phyloP scores from a whole-genome alignment of 176 grass and related monocot genomes.

The Rhynchospora pubera region DNA sequence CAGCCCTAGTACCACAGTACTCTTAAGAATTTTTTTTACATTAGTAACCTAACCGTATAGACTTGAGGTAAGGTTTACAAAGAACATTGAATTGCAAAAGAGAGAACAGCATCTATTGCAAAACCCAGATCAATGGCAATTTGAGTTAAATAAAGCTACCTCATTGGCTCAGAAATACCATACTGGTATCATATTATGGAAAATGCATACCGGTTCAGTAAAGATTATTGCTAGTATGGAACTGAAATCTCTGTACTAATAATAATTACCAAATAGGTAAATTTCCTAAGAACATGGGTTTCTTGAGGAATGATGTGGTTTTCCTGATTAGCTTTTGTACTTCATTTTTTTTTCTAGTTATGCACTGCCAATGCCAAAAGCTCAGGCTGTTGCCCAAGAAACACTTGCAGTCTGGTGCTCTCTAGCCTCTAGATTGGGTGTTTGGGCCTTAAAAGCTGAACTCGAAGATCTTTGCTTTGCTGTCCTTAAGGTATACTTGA shows the following conservation, averaged over 20 bases:
- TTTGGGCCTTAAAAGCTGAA: constrained; percentile 98
- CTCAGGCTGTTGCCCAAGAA: constrained; percentile 98
- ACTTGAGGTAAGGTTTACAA: background rate
- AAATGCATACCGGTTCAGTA: constrained; percentile 1
- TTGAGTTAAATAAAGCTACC: background rate
- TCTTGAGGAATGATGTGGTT: background rate
- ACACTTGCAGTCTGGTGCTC: constrained; percentile 95
- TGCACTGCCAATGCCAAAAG: constrained; percentile 77
- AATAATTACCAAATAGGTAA: background rate
- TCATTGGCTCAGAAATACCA: too few species aligned
- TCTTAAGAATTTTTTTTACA: background rate
- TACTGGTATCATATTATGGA: background rate
- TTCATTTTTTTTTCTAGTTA: constrained; percentile 62
- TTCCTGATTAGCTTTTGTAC: background rate
- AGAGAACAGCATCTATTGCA: background rate
- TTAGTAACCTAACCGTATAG: background rate
- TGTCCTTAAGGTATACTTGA: constrained; percentile 73
- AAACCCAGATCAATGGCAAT: background rate
- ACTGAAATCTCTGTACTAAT: background rate
- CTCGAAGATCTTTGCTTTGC: constrained; percentile 99
- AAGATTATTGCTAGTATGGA: background rate
- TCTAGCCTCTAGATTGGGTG: constrained; percentile 83
- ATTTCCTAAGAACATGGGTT: background rate
- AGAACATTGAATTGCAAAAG: background rate
- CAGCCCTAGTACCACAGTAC: background rate